Conservation (phyloP, 257 asterid genomes). For the Osmanthus fragrans region DNA sequence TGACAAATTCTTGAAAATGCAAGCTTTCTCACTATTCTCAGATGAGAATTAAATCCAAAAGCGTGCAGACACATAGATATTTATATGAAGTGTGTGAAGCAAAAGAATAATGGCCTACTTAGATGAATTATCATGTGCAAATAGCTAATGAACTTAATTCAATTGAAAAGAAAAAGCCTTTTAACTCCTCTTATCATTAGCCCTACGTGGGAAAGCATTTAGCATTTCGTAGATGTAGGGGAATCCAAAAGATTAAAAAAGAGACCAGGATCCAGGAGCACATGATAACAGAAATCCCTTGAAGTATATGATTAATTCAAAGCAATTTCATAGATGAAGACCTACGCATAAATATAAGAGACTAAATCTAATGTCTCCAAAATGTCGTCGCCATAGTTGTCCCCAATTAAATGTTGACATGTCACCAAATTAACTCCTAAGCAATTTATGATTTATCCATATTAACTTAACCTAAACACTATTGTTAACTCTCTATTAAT, state of each 20-base stretch:
- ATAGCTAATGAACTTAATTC: neutral
- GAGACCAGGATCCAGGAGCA: neutral
- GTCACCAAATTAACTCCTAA: too few species aligned
- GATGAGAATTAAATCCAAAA: neutral
- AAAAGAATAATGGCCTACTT: neutral
- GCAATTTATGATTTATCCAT: too few species aligned
- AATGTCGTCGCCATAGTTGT: too few species aligned
- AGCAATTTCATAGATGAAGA: neutral
- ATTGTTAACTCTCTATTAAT: too few species aligned
- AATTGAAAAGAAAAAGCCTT: neutral
- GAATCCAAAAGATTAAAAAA: neutral
- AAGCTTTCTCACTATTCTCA: neutral
- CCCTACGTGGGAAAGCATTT: too few species aligned
- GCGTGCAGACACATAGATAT: neutral
- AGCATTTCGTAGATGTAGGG: too few species aligned
- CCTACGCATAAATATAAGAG: neutral
- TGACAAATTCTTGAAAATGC: neutral
- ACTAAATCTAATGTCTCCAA: too few species aligned
- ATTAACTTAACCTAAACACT: too few species aligned
- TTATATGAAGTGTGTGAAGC: neutral
- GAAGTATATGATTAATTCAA: neutral
- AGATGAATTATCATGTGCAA: neutral
- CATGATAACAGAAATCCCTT: neutral
- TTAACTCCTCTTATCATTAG: too few species aligned
- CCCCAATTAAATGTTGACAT: too few species aligned